Evolutionary conservation across 495 filamentous ascomycete genomes (phyloP).

Genomic region (Friedmanniomyces simplex): DNA sequence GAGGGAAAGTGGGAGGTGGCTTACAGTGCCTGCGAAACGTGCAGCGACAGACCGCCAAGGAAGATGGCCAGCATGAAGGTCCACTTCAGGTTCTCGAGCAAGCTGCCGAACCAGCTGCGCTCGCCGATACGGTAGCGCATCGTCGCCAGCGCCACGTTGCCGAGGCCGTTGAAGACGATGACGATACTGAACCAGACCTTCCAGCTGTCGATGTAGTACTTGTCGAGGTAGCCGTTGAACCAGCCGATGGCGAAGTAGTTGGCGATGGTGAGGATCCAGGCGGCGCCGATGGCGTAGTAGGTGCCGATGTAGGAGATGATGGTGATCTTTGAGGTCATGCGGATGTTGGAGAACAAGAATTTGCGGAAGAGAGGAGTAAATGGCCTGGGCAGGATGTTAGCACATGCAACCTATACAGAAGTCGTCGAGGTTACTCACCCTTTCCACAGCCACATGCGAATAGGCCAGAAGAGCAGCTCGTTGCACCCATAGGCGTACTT

Average conservation of each 20-base stretch:
- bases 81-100: constrained; percentile 34
- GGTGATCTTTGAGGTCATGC: constrained; percentile 67
- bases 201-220: constrained; percentile 40
- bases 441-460: constrained; percentile 41
- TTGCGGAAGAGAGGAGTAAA: constrained; percentile 68
- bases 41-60: constrained; percentile 39
- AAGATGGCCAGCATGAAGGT: constrained; percentile 40
- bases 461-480: constrained; percentile 68
- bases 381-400: constrained; percentile 37
- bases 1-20: too few species aligned
- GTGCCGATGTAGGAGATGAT: constrained; percentile 75
- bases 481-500: too few species aligned
- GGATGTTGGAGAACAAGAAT: constrained; percentile 65
- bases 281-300: constrained; percentile 71
- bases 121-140: constrained; percentile 39
- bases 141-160: constrained; percentile 38
- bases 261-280: constrained; percentile 64
- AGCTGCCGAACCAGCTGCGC: constrained; percentile 24
- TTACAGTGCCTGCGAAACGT: constrained; percentile 30
- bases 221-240: constrained; percentile 38
- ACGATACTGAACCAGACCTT: constrained; percentile 34
- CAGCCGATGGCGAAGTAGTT: constrained; percentile 67
- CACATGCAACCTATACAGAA: neutral
- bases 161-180: constrained; percentile 40
- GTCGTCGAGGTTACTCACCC: neutral